These are phyloP conservation scores for Penicillium chermesinum DNA, from an alignment of 495 filamentous ascomycete species.

Conservation along the genomic window DNA sequence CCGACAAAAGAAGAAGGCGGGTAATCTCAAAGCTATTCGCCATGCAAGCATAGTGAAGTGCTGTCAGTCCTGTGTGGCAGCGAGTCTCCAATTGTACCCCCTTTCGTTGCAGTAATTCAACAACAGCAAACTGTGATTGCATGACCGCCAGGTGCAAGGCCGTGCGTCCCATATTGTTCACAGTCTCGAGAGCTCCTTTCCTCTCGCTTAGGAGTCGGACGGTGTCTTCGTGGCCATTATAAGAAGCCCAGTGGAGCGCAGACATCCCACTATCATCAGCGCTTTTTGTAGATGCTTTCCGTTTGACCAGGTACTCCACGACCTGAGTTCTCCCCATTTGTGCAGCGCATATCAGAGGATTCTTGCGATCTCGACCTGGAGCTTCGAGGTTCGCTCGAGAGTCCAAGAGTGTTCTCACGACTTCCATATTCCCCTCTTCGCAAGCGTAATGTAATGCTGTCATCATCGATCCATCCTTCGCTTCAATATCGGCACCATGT, in stretches of 20 bases:
- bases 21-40: constrained; percentile 31
- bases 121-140: constrained; percentile 35
- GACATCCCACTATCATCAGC: constrained; percentile 39
- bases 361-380: constrained; percentile 27
- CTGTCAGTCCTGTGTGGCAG: constrained; percentile 28
- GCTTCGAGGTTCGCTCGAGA: constrained; percentile 35
- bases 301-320: constrained; percentile 28
- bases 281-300: constrained; percentile 28
- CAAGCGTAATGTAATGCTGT: constrained; percentile 41
- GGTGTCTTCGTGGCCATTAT: constrained; percentile 39
- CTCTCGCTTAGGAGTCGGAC: constrained; percentile 32
- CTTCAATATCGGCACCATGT: constrained; percentile 36
- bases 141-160: constrained; percentile 41
- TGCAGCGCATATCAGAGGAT: constrained; percentile 42
- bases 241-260: constrained; percentile 42
- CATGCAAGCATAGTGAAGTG: constrained; percentile 45
- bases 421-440: constrained; percentile 27
- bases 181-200: constrained; percentile 21
- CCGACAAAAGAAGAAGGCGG: constrained; percentile 33
- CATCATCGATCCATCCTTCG: constrained; percentile 38
- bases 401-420: constrained; percentile 31
- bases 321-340: constrained; percentile 24
- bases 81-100: constrained; percentile 19
- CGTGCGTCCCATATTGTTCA: constrained; percentile 31
- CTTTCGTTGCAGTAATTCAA: constrained; percentile 34